phyloP scores from a whole-genome alignment of 2,329 filamentous ascomycete genomes.

The Chaetomiaceae sp. region DNA sequence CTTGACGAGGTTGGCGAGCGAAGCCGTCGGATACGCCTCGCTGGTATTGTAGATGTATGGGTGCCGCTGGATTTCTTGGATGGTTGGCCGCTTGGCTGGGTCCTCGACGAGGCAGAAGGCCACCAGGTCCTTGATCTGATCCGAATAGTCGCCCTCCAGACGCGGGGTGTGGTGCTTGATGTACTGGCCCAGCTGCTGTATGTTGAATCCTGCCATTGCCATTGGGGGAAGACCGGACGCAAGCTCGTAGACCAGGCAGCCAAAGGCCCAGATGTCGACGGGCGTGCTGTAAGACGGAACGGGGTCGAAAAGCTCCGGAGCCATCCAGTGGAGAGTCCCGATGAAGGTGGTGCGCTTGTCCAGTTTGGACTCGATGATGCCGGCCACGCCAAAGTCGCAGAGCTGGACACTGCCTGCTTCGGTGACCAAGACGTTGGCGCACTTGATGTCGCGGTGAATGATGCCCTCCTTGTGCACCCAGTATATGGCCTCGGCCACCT shows the following conservation, averaged over 20 bases:
- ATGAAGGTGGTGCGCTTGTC: slow-evolving; percentile 78
- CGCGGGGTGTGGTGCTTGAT: slow-evolving; percentile 61
- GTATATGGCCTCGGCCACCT: slow-evolving; percentile 60
- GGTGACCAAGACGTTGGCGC: slow-evolving; percentile 74
- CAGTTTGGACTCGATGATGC: slow-evolving; percentile 68
- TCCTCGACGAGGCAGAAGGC: slow-evolving; percentile 69
- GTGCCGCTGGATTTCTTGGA: slow-evolving; percentile 66
- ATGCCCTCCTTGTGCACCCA: slow-evolving; percentile 67
- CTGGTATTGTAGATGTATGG: slow-evolving; percentile 62
- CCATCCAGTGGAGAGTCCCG: slow-evolving; percentile 84
- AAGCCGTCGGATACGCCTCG: slow-evolving; percentile 58
- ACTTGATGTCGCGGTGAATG: slow-evolving; percentile 69
- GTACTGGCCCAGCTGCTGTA: slow-evolving; percentile 51
- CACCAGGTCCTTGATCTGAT: slow-evolving; percentile 64
- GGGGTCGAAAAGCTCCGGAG: slow-evolving; percentile 68
- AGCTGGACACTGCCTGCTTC: slow-evolving; percentile 74
- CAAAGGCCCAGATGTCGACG: slow-evolving; percentile 82
- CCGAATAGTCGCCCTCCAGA: slow-evolving; percentile 69
- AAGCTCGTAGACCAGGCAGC: slow-evolving; percentile 76
- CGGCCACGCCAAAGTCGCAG: slow-evolving; percentile 81
- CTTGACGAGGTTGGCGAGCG: slow-evolving; percentile 61
- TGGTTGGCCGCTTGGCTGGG: slow-evolving; percentile 62
- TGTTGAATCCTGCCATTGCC: slow-evolving; percentile 50
- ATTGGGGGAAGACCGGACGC: slow-evolving; percentile 74
- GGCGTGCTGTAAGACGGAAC: slow-evolving; percentile 64